A percentile compares a stretch with the other conserved stretches of the same genome.
phyloP scores from a whole-genome alignment of 2,329 filamentous ascomycete species.

The Pestalotiopsis sp. region DNA sequence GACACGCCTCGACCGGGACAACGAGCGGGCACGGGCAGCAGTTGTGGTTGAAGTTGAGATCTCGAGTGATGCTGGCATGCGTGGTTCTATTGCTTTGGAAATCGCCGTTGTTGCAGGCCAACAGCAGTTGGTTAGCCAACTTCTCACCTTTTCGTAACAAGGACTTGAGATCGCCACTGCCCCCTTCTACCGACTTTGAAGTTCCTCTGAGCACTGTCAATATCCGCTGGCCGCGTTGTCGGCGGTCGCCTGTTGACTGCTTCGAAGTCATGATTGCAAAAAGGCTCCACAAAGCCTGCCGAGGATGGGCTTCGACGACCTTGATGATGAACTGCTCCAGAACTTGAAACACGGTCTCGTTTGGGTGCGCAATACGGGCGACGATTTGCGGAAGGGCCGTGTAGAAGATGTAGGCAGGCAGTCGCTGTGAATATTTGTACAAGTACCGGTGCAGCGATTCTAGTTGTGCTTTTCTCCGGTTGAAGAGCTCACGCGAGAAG shows the following conservation, averaged over 20 bases:
- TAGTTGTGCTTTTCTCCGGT: slow-evolving; percentile 66
- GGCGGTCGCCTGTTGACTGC: slow-evolving; percentile 65
- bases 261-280: slow-evolving; percentile 84
- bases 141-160: slow-evolving; percentile 80
- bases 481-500: slow-evolving; percentile 53
- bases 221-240: slow-evolving; percentile 53
- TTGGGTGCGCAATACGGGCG: slow-evolving; percentile 90
- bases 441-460: slow-evolving; percentile 73
- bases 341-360: slow-evolving; percentile 74
- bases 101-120: slow-evolving; percentile 76
- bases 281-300: slow-evolving; percentile 89
- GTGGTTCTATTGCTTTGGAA: slow-evolving; percentile 71
- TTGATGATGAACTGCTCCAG: slow-evolving; percentile 81
- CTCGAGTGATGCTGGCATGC: slow-evolving; percentile 72
- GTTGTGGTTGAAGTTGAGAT: slow-evolving; percentile 84
- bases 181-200: slow-evolving; percentile 54
- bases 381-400: slow-evolving; percentile 89
- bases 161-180: slow-evolving; percentile 63
- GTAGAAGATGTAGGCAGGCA: slow-evolving; percentile 80
- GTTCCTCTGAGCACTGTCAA: slow-evolving; percentile 50
- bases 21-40: slow-evolving; percentile 82
- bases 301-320: slow-evolving; percentile 85
- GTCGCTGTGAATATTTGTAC: slow-evolving; percentile 73
- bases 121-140: slow-evolving; percentile 79
- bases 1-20: slow-evolving; percentile 82